These are phyloP conservation scores for Hansenula anomala DNA, from an alignment of 1,139 yeast species.

Conservation along the genomic window DNA sequence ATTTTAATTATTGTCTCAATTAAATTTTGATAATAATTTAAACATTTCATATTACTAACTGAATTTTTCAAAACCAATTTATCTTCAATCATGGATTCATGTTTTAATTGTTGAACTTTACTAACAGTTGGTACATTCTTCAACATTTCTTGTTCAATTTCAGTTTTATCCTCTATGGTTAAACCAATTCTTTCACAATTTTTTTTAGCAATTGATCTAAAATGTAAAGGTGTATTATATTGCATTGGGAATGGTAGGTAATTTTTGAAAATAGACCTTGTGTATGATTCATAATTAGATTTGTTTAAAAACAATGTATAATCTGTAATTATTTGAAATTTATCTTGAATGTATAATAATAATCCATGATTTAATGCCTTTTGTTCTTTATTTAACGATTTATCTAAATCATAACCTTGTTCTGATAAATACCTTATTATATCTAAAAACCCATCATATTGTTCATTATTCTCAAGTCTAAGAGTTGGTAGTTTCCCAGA, in stretches of 20 bases:
- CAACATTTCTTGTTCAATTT: slow-evolving; percentile 25
- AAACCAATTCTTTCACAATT: slow-evolving; percentile 33
- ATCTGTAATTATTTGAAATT: slow-evolving; percentile 45
- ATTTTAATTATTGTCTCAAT: slow-evolving; percentile 27
- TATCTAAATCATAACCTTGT: slow-evolving; percentile 13
- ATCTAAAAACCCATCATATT: slow-evolving; percentile 42
- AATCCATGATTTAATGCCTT: slow-evolving; percentile 30
- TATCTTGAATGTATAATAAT: slow-evolving; percentile 34
- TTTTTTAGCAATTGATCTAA: slow-evolving; percentile 43
- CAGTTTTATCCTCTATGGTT: slow-evolving; percentile 21
- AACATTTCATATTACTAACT: slow-evolving; percentile 46
- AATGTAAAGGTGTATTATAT: slow-evolving; percentile 66
- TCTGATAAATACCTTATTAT: slow-evolving; percentile 36
- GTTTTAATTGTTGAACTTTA: slow-evolving; percentile 44
- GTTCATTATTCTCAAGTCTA: slow-evolving; percentile 23
- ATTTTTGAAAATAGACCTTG: slow-evolving; percentile 54
- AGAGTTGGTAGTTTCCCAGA: slow-evolving; percentile 55
- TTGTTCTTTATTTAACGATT: slow-evolving; percentile 10
- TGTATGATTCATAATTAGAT: slow-evolving; percentile 58
- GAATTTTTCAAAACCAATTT: slow-evolving; percentile 42
- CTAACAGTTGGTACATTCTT: slow-evolving; percentile 41
- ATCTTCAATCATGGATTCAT: slow-evolving; percentile 39
- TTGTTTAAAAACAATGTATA: slow-evolving; percentile 59
- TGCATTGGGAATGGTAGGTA: slow-evolving; percentile 82
- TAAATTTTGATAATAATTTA: slow-evolving; percentile 35